These are phyloP conservation scores for Phoma sp. DNA, from an alignment of 2,329 filamentous ascomycete species.

Conservation along the genomic window DNA sequence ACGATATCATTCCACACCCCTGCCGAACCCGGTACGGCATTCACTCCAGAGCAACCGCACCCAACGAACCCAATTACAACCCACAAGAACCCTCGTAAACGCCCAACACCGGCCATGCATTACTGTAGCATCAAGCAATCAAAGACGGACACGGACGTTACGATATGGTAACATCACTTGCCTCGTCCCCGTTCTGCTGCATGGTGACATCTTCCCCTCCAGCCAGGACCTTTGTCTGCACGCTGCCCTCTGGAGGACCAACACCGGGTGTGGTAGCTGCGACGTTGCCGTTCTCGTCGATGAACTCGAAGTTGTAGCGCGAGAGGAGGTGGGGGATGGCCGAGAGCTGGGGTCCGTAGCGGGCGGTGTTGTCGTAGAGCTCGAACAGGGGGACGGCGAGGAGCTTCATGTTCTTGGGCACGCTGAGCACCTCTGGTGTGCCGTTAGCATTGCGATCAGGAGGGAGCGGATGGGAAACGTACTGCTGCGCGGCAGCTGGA, in stretches of 20 bases:
- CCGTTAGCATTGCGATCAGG: constrained; percentile 26
- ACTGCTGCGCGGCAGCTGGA: constrained; percentile 92
- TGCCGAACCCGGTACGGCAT: no score
- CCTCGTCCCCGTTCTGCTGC: constrained; percentile 48
- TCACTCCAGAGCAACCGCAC: no score
- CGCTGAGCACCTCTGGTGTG: constrained; percentile 81
- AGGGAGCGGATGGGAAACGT: constrained; percentile 35
- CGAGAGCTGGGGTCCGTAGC: constrained; percentile 94
- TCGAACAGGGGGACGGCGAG: constrained; percentile 96
- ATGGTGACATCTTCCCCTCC: constrained; percentile 49
- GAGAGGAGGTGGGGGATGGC: constrained; percentile 95
- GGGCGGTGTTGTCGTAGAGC: constrained; percentile 94
- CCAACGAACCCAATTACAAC: background rate
- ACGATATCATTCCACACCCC: no score
- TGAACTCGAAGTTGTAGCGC: constrained; percentile 96
- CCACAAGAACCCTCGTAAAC: background rate
- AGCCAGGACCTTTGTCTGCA: constrained; percentile 47
- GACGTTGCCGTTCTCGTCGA: constrained; percentile 89
- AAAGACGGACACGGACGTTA: constrained; percentile 18
- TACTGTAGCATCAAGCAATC: background rate
- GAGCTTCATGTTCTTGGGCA: constrained; percentile 99
- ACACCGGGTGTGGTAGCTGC: constrained; percentile 86
- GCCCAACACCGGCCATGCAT: constrained; percentile 7
- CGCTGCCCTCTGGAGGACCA: constrained; percentile 55
- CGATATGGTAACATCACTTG: constrained; percentile 45